Percentiles rank a stretch among this genome's conserved stretches.
These are phyloP conservation scores for Pestalotiopsis sp. DNA, from an alignment of 2,329 filamentous ascomycete species.

Conservation along the genomic window DNA sequence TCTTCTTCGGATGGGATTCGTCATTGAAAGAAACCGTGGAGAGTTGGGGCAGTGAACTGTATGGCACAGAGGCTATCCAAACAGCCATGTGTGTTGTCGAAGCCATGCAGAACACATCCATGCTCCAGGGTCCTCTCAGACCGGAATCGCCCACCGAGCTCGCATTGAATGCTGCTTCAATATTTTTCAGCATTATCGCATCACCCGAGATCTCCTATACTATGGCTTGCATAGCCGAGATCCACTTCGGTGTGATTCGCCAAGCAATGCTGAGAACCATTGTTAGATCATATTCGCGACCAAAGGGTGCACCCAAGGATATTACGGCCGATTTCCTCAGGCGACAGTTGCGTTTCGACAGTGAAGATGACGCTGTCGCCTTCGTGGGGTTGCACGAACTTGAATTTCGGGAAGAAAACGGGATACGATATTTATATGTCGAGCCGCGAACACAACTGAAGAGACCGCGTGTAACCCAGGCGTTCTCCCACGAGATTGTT, in stretches of 20 bases:
- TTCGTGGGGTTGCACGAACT: constrained; percentile 65
- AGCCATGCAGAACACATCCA: constrained; percentile 59
- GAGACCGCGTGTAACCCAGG: constrained; percentile 54
- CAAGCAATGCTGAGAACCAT: constrained; percentile 60
- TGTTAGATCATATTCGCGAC: constrained; percentile 56
- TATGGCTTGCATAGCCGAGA: constrained; percentile 70
- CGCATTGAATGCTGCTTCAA: constrained; percentile 51
- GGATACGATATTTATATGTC: constrained; percentile 45
- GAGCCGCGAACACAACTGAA: constrained; percentile 46
- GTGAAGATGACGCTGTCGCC: constrained; percentile 64
- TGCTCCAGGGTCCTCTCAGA: constrained; percentile 59
- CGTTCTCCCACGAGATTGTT: constrained; percentile 58
- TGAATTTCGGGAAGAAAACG: constrained; percentile 46
- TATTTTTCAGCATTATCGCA: constrained; percentile 64
- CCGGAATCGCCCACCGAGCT: constrained; percentile 50
- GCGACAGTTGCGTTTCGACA: constrained; percentile 66
- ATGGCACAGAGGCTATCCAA: constrained; percentile 61
- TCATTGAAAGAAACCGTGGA: constrained; percentile 57
- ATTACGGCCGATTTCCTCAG: constrained; percentile 61
- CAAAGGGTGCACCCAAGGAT: constrained; percentile 60
- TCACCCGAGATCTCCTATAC: constrained; percentile 63
- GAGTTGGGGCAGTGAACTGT: constrained; percentile 59
- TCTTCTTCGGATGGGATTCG: constrained; percentile 63
- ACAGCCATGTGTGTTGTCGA: constrained; percentile 64
- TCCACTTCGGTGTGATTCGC: constrained; percentile 65